Percentiles rank a stretch among this genome's conserved stretches.
Evolutionary conservation across 2,329 filamentous ascomycete genomes (phyloP).

Genomic region (Aphanoascus verrucosus): DNA sequence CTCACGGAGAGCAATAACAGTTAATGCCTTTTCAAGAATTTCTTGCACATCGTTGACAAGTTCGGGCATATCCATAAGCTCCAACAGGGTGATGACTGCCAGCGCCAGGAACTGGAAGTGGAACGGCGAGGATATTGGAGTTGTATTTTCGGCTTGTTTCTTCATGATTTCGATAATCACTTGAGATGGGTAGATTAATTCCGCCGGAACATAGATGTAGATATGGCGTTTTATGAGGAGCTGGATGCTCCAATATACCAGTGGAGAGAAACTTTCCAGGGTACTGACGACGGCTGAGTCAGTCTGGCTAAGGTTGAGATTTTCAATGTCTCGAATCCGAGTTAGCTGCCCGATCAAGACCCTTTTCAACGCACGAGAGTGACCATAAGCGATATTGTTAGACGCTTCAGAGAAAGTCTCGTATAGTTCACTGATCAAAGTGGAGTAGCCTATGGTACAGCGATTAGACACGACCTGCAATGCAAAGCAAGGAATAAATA

Average conservation of each 20-base stretch:
- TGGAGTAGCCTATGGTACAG: slow-evolving; percentile 24
- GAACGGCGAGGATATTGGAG: slow-evolving; percentile 29
- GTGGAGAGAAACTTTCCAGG: slow-evolving; percentile 30
- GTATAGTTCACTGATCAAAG: slow-evolving; percentile 27
- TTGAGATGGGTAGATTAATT: slow-evolving; percentile 33
- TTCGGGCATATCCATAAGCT: slow-evolving; percentile 33
- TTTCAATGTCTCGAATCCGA: slow-evolving; percentile 30
- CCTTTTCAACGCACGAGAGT: slow-evolving; percentile 29
- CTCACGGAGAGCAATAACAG: slow-evolving; percentile 38
- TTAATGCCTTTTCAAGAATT: slow-evolving; percentile 42
- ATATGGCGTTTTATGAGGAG: slow-evolving; percentile 36
- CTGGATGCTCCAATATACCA: slow-evolving; percentile 35
- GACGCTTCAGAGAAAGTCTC: slow-evolving; percentile 25
- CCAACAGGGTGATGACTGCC: slow-evolving; percentile 34
- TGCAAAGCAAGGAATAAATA: slow-evolving; percentile 10
- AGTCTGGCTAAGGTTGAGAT: slow-evolving; percentile 22
- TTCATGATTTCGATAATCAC: slow-evolving; percentile 33
- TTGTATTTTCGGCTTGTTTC: slow-evolving; percentile 23
- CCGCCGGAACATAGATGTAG: slow-evolving; percentile 33
- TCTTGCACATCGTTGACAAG: slow-evolving; percentile 31
- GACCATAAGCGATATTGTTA: slow-evolving; percentile 27
- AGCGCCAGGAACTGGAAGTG: slow-evolving; percentile 34
- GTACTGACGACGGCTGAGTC: slow-evolving; percentile 24
- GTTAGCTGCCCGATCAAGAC: slow-evolving; percentile 30
- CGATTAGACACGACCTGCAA: neutral